These are phyloP conservation scores for Backusella psychrophila DNA, from an alignment of 192 early-diverging fungal species.

Conservation along the genomic window DNA sequence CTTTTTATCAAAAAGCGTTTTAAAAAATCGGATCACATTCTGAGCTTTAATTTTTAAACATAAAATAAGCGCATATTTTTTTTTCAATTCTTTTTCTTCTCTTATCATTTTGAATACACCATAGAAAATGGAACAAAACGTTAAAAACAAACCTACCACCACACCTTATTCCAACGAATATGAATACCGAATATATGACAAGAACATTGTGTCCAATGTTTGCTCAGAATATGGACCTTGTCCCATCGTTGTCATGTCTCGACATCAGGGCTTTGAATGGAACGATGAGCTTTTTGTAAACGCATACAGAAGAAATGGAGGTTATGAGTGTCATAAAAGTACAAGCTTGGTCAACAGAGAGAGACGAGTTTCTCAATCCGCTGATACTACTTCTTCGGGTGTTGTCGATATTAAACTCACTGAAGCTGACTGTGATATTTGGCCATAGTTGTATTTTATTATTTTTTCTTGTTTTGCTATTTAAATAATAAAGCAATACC, in stretches of 20 bases:
- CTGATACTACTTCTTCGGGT: neutral
- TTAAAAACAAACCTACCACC: neutral
- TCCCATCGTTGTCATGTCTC: conserved; percentile 28
- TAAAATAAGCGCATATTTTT: neutral
- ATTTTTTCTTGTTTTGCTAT: neutral
- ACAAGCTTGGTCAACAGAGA: neutral
- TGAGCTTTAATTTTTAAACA: neutral
- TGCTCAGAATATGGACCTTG: conserved; percentile 12
- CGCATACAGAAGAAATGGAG: conserved; percentile 11
- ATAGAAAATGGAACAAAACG: neutral
- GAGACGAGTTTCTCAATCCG: neutral
- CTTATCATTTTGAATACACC: neutral
- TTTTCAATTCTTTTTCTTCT: neutral
- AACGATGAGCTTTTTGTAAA: conserved; percentile 33
- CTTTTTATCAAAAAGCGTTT: neutral
- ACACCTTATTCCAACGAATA: conserved; percentile 10
- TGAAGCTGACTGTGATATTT: conserved; percentile 23
- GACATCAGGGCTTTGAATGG: conserved; percentile 36
- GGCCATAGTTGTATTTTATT: conserved; percentile 16
- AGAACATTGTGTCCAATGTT: neutral
- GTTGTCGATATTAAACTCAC: conserved; percentile 22
- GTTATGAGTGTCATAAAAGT: conserved; percentile 27
- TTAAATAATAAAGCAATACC: neutral
- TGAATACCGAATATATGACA: conserved; percentile 22
- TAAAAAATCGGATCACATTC: neutral